Evolutionary conservation across 768 basidiomycete species (phyloP), one percentile per base, ranked within the genome.

Genomic region (Cubamyces lactineus): DNA sequence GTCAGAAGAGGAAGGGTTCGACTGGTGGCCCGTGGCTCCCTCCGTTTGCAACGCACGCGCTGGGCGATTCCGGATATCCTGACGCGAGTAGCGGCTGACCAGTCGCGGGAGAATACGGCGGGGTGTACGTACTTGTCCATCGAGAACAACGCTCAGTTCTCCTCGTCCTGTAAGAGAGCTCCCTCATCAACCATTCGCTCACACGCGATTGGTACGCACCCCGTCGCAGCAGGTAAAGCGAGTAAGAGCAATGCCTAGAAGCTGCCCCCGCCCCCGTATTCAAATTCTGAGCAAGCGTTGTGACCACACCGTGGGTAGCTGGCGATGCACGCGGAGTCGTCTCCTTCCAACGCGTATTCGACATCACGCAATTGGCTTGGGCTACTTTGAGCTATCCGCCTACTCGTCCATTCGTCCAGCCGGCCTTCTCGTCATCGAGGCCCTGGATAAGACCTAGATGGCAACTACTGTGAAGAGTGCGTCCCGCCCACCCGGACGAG

Each of bases 21-120:
- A 34, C 34, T 34, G 5, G 34, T 34, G 5, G 46, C 15, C 46
- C 6, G 34, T 34, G 5, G 46, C 15, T 21, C 46, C 46, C 43
- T n/a, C 28, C 41, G 28, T 28, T 53, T 16, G 52, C 41, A 21
- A 11, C 16, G 16, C 47, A 28, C 16, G 11, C 16, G 26, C 46
- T 45, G 55, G 21, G 52, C 52, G 15, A 13, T 48, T 47, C 39
- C 24, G 45, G 19, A 28, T 21, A 24, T 7, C 23, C 38, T 30
- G n/a, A 46, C 38, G 52, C 50, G 52, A 19, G 28, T 5, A 21
- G n/a, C 13, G 46, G 39, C 46, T 61, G 53, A 43, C 23, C 47
- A 43, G 45, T 61, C 60, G 60, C 60, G 60, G 60, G 60, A 61
- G 60, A 61, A 61, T 42, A 28, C 21, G 13, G 26, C 9, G 34